Evolutionary conservation across 495 filamentous ascomycete species (phyloP), one percentile per base, ranked within the genome.

Genomic region (Parachaetomium inaequale): DNA sequence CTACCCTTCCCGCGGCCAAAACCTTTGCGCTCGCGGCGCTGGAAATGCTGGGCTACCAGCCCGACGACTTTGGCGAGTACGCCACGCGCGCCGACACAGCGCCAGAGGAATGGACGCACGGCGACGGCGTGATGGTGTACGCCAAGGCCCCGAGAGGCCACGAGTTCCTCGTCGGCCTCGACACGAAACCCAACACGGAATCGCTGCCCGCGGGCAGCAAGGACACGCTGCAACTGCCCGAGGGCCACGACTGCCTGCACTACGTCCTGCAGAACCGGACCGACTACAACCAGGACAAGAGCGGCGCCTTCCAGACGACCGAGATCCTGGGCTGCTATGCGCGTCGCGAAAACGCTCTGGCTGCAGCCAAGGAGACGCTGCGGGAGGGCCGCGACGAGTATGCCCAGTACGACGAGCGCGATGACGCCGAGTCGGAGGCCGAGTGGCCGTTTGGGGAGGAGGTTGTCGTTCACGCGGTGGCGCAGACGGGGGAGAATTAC

Each of bases 391-490:
- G 62, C 29, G 66, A 63, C 7, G 68, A 70, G 45, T 80, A 70
- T 56, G 72, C 66, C 2, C 72, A 80, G 67, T 78, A 76, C 36
- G 77, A 80, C 31, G 72, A 75, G 57, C 62, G 72, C 25, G 69
- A 58, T 8, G 61, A 64, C 14, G 61, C 58, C 6, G 38, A 58
- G 32, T n/a, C 21, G 34, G 45, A 61, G 55, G 51, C 34, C 23
- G 66, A 68, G 34, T 80, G 77, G 78, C 78, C 77, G 32, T 80
- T 76, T 67, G 77, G 78, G 10, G 76, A 79, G 8, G 75, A 80
- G 8, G 72, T 75, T 5, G 49, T 76, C 0, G 75, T 78, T 21
- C 76, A 76, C 49, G 78, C 78, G 7, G 74, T 80, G 12, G 68
- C 67, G 1, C 57, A 72, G 34, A 76, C 69, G 28, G 78, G 78